Base-by-base conservation (phyloP, 768 basidiomycete genomes). In the Lactifluus hygrophoroides region DNA sequence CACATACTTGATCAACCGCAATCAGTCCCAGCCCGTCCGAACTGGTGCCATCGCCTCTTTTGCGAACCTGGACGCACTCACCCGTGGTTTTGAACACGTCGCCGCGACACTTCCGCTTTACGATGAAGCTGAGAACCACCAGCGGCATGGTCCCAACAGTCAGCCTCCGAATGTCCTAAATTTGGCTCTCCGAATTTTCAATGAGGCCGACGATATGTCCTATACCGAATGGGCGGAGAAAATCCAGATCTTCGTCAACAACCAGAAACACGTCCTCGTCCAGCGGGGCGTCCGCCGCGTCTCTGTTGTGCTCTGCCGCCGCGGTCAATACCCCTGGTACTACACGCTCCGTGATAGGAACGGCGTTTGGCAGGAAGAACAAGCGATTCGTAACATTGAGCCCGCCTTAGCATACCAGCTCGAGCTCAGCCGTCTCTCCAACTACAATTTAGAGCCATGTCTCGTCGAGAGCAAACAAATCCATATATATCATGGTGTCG, bases 371-470 rank as follows among this genome's bases (percentile, higher is more conserved):
- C 80, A 77, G 49, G 96, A 99, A 78, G 92, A 98, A 70, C 84
- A 92, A 70, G 87, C 94, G 14, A 95, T 99, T 70, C 88, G 96
- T 70, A 96, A 98, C 75, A 94, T 96, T 59, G 96, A 99, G 70
- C 96, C 96, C 21, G 96, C 96, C 25, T 79, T 98, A 42, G 96
- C 96, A 30, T 97, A 91, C 83, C 96, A 98, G 73, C 80, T 99
- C 51, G 96, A 99, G 70, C 85, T 99, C 60, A 90, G 88, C 71
- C 92, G 96, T 46, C 80, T 99, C 56, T 95, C 94, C 16, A 90
- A 94, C 77, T 98, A 97, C 77, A 93, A 94, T 70, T 81, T 99
- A 69, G 89, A 83, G 40, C 95, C 96, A n/a, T 85, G 86, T 75
- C 94, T 94, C 69, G 92, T 93, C 47, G 94, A 98, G 74, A 89